phyloP scores from a whole-genome alignment of 78 protist genomes.

The Dictyostelium capitatum region DNA sequence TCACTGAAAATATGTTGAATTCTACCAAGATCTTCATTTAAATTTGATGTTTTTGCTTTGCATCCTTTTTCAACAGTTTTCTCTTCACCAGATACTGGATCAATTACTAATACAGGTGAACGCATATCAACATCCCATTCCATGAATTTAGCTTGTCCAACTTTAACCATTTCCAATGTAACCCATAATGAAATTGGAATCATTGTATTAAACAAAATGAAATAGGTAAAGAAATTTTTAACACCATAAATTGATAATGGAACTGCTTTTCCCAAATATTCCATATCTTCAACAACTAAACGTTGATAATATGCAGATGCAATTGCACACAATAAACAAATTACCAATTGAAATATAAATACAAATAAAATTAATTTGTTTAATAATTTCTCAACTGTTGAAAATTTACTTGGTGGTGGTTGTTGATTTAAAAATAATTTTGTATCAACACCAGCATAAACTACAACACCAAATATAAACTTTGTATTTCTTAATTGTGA shows the following conservation, averaged over 20 bases:
- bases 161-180: conserved; percentile 85
- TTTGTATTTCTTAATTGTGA: conserved; percentile 80
- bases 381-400: conserved; percentile 77
- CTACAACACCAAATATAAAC: conserved; percentile 56
- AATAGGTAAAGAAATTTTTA: conserved; percentile 81
- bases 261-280: conserved; percentile 31
- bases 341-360: conserved; percentile 50
- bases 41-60: conserved; percentile 82
- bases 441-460: conserved; percentile 83
- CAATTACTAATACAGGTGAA: background rate
- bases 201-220: conserved; percentile 79
- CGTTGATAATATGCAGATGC: conserved; percentile 36
- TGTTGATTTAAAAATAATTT: conserved; percentile 83
- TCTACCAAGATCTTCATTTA: conserved; percentile 85
- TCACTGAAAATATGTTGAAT: conserved; percentile 87
- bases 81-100: background rate
- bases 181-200: conserved; percentile 87
- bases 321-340: conserved; percentile 42
- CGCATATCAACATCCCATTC: conserved; percentile 82
- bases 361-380: conserved; percentile 74
- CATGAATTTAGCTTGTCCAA: conserved; percentile 86
- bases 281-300: background rate
- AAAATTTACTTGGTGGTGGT: conserved; percentile 87
- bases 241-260: conserved; percentile 56
- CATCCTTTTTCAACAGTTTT: conserved; percentile 27